A percentile compares a stretch with the other conserved stretches of the same genome.
phyloP scores from a whole-genome alignment of 2,329 filamentous ascomycete species.

The Apiospora aurea region DNA sequence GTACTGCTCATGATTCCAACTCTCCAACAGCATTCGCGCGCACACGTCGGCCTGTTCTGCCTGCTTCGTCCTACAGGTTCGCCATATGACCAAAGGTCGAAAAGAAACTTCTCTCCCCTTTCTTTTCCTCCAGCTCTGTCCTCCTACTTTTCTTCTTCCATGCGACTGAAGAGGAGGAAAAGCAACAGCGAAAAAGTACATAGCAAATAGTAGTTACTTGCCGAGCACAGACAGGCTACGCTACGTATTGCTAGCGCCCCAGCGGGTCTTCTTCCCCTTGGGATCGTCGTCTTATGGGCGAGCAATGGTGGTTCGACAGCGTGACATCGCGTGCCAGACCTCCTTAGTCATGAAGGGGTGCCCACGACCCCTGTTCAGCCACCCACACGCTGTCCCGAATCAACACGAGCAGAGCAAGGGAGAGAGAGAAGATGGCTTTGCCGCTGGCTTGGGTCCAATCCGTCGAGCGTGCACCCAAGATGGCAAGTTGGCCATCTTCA shows the following conservation, averaged over 20 bases:
- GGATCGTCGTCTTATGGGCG: slow-evolving; percentile 10
- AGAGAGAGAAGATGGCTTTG: not conserved
- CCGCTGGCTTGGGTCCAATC: slow-evolving; percentile 28
- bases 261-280: not conserved
- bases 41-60: not conserved
- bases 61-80: not conserved
- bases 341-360: slow-evolving; percentile 11
- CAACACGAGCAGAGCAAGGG: not conserved
- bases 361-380: not conserved
- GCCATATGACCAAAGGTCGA: not conserved
- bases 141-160: not conserved
- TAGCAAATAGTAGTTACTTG: not conserved
- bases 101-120: not conserved
- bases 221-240: not conserved
- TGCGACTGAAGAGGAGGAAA: not conserved
- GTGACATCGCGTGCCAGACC: slow-evolving; percentile 4
- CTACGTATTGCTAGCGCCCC: not conserved
- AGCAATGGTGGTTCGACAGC: slow-evolving; percentile 13
- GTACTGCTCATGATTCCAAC: not conserved
- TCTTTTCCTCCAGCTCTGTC: not conserved
- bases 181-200: not conserved
- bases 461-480: not conserved
- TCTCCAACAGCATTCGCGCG: not conserved
- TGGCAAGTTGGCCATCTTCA: not conserved
- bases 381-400: not conserved